A percentile compares a stretch with the other conserved stretches of the same genome.
Evolutionary conservation across 169 alveolate species (phyloP).

Genomic region (Hammondia hammondi): DNA sequence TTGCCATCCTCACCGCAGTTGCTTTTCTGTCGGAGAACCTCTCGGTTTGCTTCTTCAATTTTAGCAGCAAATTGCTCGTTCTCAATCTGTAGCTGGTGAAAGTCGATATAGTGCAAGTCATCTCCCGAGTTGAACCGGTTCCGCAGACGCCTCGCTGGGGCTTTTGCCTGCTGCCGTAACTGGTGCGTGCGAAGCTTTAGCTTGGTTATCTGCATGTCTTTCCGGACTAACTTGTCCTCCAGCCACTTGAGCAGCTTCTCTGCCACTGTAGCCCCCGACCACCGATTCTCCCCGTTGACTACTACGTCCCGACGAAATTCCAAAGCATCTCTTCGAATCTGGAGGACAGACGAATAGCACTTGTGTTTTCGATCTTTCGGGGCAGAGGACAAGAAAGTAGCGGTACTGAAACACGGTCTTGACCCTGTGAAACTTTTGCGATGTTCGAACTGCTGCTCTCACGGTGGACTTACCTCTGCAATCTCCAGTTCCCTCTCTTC

Average conservation of each 20-base stretch:
- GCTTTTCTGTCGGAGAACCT: conserved; percentile 81
- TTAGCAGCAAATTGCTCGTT: conserved; percentile 90
- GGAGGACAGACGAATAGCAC: background rate
- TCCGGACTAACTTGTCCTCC: conserved; percentile 85
- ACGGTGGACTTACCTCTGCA: background rate
- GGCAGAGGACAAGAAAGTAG: no score
- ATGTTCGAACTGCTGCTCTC: no score
- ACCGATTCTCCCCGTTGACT: conserved; percentile 78
- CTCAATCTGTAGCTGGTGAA: conserved; percentile 92
- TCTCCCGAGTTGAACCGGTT: conserved; percentile 81
- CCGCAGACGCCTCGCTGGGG: conserved; percentile 68
- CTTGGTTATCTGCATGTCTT: conserved; percentile 85
- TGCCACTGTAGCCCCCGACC: conserved; percentile 90
- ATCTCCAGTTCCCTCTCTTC: conserved; percentile 11
- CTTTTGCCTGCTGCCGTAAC: conserved; percentile 48
- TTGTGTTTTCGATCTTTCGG: no score
- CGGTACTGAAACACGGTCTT: no score
- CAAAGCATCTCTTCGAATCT: conserved; percentile 87
- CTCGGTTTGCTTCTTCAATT: conserved; percentile 90
- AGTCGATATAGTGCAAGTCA: conserved; percentile 89
- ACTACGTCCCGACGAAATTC: conserved; percentile 86
- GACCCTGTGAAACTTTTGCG: no score
- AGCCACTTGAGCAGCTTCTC: conserved; percentile 88
- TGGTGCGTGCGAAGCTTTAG: conserved; percentile 81
- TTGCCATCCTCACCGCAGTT: conserved; percentile 81